Evolutionary conservation across 169 alveolate genomes (phyloP), one percentile per base, ranked within the genome.

Genomic region (Fabrea salina): DNA sequence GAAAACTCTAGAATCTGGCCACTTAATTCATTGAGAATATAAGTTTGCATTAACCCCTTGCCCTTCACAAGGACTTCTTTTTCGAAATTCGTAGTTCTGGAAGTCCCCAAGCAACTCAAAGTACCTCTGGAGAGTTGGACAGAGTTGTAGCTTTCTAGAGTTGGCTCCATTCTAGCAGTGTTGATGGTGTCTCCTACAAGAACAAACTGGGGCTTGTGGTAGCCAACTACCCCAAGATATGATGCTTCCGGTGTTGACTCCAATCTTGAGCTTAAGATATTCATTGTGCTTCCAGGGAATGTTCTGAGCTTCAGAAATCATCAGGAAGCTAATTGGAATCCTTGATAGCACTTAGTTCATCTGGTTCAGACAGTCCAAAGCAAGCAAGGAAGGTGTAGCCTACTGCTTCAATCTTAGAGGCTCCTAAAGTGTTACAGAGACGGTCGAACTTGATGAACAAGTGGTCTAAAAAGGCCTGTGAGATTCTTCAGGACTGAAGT

Each of bases 141-240:
- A 27, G 41, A 16, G 19, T 50, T 37, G 0, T 39, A 35, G 27
- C 25, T 1, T 44, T 70, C 19, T 25, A 70, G 35, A 25, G 79
- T 70, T 1, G 79, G 32, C 3, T 71, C 50, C 98, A 98, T 97
- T 83, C 99, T 91, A 27, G 99, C 98, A 3, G 99, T 97, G 86
- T 97, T 97, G 3, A 97, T 98, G 11, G 99, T 96, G 85, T 97
- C 99, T n/a, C 99, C 99, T 72, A 98, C 96, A 71, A 98, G 92
- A 22, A 98, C 96, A 89, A 96, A 98, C 88, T 97, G 97, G 11
- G 99, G 99, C 77, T 96, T 97, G 83, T 96, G 98, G 22, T 96
- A 91, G 4, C 99, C 99, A 0, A 98, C 98, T 16, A 98, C 98
- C 3, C 99, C 99, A n/a, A 0, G 99, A 96, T 40, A 96, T 95